Percentiles rank a stretch among this genome's conserved stretches.
These are phyloP conservation scores for Stephania japonica DNA, from an alignment of 164 flowering plant genomes.

Conservation along the genomic window DNA sequence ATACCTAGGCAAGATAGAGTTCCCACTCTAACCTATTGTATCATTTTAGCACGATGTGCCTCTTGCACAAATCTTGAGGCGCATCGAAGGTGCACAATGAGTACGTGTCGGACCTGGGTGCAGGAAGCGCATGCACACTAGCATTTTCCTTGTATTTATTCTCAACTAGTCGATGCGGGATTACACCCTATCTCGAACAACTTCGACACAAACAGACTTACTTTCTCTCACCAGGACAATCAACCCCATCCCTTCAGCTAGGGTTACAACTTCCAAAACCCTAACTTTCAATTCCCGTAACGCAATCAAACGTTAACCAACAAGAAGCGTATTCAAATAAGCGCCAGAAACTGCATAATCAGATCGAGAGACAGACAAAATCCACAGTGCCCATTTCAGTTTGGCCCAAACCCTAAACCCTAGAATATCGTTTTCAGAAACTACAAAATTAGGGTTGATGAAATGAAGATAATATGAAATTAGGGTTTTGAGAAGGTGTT, in stretches of 20 bases:
- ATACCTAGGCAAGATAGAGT: too few relatives aligned
- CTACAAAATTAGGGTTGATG: background rate
- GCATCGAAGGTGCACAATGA: too few relatives aligned
- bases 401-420: background rate
- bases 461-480: background rate
- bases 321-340: background rate
- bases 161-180: too few relatives aligned
- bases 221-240: background rate
- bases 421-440: background rate
- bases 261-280: background rate
- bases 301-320: background rate
- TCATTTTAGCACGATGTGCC: too few relatives aligned
- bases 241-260: background rate
- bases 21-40: too few relatives aligned
- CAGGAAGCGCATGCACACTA: too few relatives aligned
- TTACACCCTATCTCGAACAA: too few relatives aligned
- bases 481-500: background rate
- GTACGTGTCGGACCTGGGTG: too few relatives aligned
- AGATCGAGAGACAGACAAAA: background rate
- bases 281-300: background rate
- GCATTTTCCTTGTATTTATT: too few relatives aligned
- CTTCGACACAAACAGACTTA: background rate
- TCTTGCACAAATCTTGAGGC: too few relatives aligned
- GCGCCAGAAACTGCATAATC: background rate
- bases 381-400: background rate